Percentiles rank a stretch among this genome's conserved stretches.
These are phyloP conservation scores for Acephala macrosclerotiorum DNA, from an alignment of 2,329 filamentous ascomycete species.

Conservation along the genomic window DNA sequence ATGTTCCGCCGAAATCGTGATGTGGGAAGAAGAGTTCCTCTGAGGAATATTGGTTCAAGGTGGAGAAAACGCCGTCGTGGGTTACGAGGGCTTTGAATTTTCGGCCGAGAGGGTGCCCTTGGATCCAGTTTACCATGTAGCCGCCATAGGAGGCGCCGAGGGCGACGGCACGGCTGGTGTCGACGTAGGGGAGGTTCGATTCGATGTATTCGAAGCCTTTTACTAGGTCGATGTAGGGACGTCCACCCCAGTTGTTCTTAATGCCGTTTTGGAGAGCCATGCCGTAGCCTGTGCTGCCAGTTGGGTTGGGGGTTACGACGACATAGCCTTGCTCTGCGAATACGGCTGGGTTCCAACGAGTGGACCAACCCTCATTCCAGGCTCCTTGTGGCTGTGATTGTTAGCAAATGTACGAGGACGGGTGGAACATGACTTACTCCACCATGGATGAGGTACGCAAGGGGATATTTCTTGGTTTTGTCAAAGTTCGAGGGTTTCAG, in stretches of 20 bases:
- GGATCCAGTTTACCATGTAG: conserved; percentile 90
- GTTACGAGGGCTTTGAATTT: conserved; percentile 89
- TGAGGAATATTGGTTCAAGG: conserved; percentile 67
- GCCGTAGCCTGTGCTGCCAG: conserved; percentile 83
- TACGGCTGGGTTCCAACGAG: conserved; percentile 84
- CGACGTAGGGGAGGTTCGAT: conserved; percentile 70
- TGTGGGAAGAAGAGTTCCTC: conserved; percentile 77
- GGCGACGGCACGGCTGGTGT: conserved; percentile 73
- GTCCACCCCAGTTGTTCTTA: conserved; percentile 81
- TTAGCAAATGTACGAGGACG: not conserved
- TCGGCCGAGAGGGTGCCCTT: conserved; percentile 82
- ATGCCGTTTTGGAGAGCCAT: conserved; percentile 81
- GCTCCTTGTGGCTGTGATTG: conserved; percentile 40
- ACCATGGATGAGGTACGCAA: conserved; percentile 83
- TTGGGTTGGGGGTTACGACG: conserved; percentile 82
- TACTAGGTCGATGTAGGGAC: conserved; percentile 83
- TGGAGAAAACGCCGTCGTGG: conserved; percentile 86
- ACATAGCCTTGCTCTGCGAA: conserved; percentile 91
- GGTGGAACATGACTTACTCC: conserved; percentile 51
- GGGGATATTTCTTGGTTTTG: conserved; percentile 74
- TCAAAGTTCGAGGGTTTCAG: conserved; percentile 74
- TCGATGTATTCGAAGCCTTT: conserved; percentile 79
- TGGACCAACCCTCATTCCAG: conserved; percentile 56
- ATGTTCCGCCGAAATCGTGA: conserved; percentile 68
- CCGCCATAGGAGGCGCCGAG: conserved; percentile 79